Base-by-base conservation (phyloP, 2,329 filamentous ascomycete species). In the Fusarium temperatum region DNA sequence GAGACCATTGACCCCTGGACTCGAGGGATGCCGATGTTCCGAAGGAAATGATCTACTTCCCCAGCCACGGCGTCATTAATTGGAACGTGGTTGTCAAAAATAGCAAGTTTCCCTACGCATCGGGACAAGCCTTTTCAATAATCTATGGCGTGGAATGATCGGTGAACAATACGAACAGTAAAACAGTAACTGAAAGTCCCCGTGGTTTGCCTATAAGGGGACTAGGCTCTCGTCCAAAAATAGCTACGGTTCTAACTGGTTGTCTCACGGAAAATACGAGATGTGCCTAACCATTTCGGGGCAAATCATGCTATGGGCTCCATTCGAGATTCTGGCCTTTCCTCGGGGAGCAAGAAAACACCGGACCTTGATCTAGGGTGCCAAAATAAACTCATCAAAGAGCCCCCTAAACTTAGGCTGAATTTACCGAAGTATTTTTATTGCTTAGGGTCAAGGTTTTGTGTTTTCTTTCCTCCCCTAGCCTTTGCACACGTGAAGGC, bases 121-220 rank as follows among this genome's bases (percentile, higher is more conserved):
- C 41, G 5, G 66, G 66, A 39, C 41, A 65, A n/a, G 51, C 11
- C 28, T 32, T 35, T 48, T 44, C 58, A 28, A 70, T 70, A 58
- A 35, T 36, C 28, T 41, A n/a, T 26, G 26, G 50, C 24, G 24
- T 54, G 66, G 67, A 70, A 70, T 70, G 66, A 54, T 61, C 63
- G 48, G 50, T 68, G 24, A 39, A 32, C 26, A n/a, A 65, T 64
- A 69, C 66, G 66, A 69, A 50, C 9, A 41, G 6, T 26, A 8
- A 17, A 69, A 50, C 8, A 39, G 6, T 28, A 4, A 13, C 35
- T 41, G 1, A 45, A 51, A 39, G 38, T 35, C 26, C 60, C 14
- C 38, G 20, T 63, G 17, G 18, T 32, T 26, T 47, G 36, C 18
- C 44, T 36, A 6, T 9, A 35, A 38, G n/a, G 13, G 36, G 45